A percentile compares a stretch with the other conserved stretches of the same genome.
phyloP scores from a whole-genome alignment of 2,329 filamentous ascomycete species.

The Aspergillus sp. region DNA sequence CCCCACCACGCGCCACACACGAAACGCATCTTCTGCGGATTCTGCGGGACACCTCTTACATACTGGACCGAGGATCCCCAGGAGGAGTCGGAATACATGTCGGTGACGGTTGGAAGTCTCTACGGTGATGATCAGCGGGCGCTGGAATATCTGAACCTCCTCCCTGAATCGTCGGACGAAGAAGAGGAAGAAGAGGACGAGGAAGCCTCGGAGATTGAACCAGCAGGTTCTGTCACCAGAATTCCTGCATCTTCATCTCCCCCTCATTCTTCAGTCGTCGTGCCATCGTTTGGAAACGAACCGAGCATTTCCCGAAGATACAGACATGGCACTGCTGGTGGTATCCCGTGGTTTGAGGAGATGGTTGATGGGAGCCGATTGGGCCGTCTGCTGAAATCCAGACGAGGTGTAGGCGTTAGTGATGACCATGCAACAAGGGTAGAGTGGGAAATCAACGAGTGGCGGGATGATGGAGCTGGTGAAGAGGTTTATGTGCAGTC shows the following conservation, averaged over 20 bases:
- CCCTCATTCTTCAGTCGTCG: conserved; percentile 12
- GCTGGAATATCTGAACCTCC: conserved; percentile 69
- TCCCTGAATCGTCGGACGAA: conserved; percentile 44
- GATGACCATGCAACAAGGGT: conserved; percentile 62
- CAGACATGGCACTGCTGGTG: conserved; percentile 39
- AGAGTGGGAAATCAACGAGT: conserved; percentile 83
- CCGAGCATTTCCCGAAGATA: conserved; percentile 27
- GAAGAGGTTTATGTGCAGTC: conserved; percentile 14
- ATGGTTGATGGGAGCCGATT: conserved; percentile 72
- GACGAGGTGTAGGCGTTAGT: conserved; percentile 55
- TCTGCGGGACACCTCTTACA: conserved; percentile 79
- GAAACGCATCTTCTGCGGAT: conserved; percentile 82
- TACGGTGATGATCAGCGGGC: conserved; percentile 64
- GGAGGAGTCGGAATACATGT: conserved; percentile 72
- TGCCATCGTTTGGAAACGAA: conserved; percentile 13
- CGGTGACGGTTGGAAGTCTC: conserved; percentile 75
- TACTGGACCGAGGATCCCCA: conserved; percentile 74
- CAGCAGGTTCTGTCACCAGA: conserved; percentile 20
- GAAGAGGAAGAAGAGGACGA: conserved; percentile 3
- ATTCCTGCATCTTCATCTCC: conserved; percentile 12
- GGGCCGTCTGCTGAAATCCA: conserved; percentile 59
- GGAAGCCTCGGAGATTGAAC: conserved; percentile 31
- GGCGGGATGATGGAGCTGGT: conserved; percentile 44
- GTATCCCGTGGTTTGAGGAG: conserved; percentile 80
- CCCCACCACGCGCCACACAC: conserved; percentile 54